Evolutionary conservation across 768 basidiomycete species (phyloP).

Genomic region (Zangia roseola): DNA sequence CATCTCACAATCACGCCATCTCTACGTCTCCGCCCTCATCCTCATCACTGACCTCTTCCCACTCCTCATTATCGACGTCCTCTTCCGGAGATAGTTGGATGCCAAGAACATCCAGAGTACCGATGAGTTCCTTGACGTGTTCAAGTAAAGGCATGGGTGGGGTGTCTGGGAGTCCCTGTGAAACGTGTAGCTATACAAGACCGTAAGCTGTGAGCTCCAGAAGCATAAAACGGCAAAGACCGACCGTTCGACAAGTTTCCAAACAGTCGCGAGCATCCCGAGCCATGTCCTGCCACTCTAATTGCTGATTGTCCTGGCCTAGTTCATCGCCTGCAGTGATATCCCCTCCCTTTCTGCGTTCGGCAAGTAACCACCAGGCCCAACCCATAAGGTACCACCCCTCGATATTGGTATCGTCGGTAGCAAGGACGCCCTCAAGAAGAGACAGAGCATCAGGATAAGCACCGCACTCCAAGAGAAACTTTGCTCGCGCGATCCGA

Average conservation of each 20-base stretch:
- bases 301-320: conserved; percentile 33
- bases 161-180: conserved; percentile 75
- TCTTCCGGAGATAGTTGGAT: conserved; percentile 58
- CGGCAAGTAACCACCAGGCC: conserved; percentile 85
- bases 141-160: conserved; percentile 69
- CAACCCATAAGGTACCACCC: conserved; percentile 96
- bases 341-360: conserved; percentile 59
- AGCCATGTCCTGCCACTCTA: conserved; percentile 77
- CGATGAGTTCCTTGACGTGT: conserved; percentile 73
- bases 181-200: conserved; percentile 57
- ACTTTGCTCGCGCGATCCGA: conserved; percentile 71
- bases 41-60: conserved; percentile 62
- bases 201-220: neutral
- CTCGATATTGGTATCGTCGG: conserved; percentile 85
- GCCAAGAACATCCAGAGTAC: conserved; percentile 63
- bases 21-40: conserved; percentile 56
- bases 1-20: conserved; percentile 40
- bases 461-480: conserved; percentile 75
- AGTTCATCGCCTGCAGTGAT: conserved; percentile 40
- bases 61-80: conserved; percentile 47
- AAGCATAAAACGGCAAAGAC: conserved; percentile 23
- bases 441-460: conserved; percentile 74
- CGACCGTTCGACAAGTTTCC: conserved; percentile 77
- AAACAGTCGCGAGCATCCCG: conserved; percentile 78
- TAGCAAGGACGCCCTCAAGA: conserved; percentile 72